Conservation (phyloP, 768 basidiomycete species). For the Leccinum disarticulatum region DNA sequence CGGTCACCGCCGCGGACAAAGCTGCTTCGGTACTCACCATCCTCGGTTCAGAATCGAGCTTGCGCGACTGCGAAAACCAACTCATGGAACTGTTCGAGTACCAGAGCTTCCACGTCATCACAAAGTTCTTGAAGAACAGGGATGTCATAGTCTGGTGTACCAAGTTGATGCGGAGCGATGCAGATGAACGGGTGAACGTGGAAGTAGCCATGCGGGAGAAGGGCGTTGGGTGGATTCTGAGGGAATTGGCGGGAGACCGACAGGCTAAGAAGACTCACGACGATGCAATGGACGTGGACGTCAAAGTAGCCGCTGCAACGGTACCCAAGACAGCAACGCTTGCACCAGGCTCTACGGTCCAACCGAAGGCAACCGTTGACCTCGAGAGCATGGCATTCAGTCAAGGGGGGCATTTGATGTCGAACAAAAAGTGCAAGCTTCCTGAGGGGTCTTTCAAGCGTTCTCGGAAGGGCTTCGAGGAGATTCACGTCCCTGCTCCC, state of each 20-base stretch:
- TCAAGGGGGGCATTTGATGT: conserved; percentile 96
- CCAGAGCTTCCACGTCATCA: conserved; percentile 85
- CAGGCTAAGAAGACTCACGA: conserved; percentile 49
- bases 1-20: conserved; percentile 91
- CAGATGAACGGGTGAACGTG: conserved; percentile 86
- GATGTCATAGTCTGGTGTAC: conserved; percentile 99
- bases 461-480: conserved; percentile 94
- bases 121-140: conserved; percentile 90
- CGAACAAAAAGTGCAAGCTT: conserved; percentile 97
- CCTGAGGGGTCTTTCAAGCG: conserved; percentile 98
- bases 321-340: conserved; percentile 86
- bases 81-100: conserved; percentile 97
- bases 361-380: conserved; percentile 84
- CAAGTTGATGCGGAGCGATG: conserved; percentile 85
- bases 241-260: conserved; percentile 82
- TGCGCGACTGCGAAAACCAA: conserved; percentile 93
- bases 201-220: conserved; percentile 99
- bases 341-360: conserved; percentile 81
- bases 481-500: conserved; percentile 94
- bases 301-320: conserved; percentile 40
- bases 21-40: conserved; percentile 80
- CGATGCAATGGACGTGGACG: conserved; percentile 82
- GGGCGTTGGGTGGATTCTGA: conserved; percentile 92
- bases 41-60: conserved; percentile 81
- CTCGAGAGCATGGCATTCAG: conserved; percentile 94